Percentiles rank a stretch among this genome's conserved stretches.
Evolutionary conservation across 768 basidiomycete species (phyloP).

Genomic region (Nidula microcarpa): DNA sequence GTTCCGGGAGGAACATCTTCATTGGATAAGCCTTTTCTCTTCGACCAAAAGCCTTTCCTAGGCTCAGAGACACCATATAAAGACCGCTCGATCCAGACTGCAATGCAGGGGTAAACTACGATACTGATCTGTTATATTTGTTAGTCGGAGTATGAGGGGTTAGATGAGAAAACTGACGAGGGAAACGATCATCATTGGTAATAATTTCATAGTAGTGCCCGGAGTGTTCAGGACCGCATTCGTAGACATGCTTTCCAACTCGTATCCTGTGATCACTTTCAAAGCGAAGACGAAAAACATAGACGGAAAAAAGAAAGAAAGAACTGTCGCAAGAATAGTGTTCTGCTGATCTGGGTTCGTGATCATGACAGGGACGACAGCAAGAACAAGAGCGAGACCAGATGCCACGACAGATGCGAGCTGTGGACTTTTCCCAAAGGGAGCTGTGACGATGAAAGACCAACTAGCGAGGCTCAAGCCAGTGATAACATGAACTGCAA

Average conservation of each 20-base stretch:
- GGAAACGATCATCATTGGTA: slow-evolving; percentile 60
- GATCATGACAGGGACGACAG: slow-evolving; percentile 61
- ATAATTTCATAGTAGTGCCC: slow-evolving; percentile 45
- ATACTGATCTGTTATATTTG: slow-evolving; percentile 49
- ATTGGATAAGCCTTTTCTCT: slow-evolving; percentile 22
- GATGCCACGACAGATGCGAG: slow-evolving; percentile 66
- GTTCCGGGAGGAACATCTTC: slow-evolving; percentile 4
- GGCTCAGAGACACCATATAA: slow-evolving; percentile 58
- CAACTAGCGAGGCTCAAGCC: slow-evolving; percentile 67
- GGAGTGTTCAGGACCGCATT: slow-evolving; percentile 57
- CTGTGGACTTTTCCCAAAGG: slow-evolving; percentile 71
- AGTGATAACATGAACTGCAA: slow-evolving; percentile 62
- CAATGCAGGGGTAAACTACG: slow-evolving; percentile 72
- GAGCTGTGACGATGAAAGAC: slow-evolving; percentile 66
- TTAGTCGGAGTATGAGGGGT: neutral
- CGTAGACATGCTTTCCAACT: slow-evolving; percentile 51
- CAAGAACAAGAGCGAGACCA: slow-evolving; percentile 60
- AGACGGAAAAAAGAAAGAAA: slow-evolving; percentile 71
- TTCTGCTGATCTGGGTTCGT: slow-evolving; percentile 29
- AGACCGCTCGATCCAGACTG: slow-evolving; percentile 50
- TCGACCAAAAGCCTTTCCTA: slow-evolving; percentile 22
- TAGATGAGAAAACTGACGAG: slow-evolving; percentile 39
- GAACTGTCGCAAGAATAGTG: slow-evolving; percentile 50
- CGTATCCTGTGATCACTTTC: slow-evolving; percentile 64
- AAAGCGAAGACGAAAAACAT: slow-evolving; percentile 72